These are phyloP conservation scores for Nasturtium officinale DNA, from an alignment of 345 rosid species.

Conservation along the genomic window DNA sequence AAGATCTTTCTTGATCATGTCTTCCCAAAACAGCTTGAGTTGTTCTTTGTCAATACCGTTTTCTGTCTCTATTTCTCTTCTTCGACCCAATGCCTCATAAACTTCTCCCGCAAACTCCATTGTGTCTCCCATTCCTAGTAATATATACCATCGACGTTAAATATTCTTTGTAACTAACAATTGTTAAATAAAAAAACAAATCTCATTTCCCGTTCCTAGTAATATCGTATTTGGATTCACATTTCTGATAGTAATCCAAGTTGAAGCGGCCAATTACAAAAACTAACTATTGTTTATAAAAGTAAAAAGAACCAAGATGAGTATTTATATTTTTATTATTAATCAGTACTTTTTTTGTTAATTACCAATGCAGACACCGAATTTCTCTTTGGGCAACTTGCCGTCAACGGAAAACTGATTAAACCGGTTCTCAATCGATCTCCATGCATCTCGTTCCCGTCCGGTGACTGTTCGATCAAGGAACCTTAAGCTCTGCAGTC, in stretches of 20 bases:
- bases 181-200: background rate
- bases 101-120: conserved; percentile 81
- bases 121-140: conserved; percentile 86
- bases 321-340: too few species aligned
- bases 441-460: conserved; percentile 82
- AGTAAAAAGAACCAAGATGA: too few species aligned
- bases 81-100: conserved; percentile 75
- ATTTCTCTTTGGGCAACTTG: conserved; percentile 62
- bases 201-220: background rate
- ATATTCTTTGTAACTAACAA: background rate
- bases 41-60: conserved; percentile 71
- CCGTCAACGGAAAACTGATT: conserved; percentile 63
- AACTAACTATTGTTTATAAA: too few species aligned
- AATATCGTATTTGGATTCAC: background rate
- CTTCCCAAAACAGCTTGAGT: conserved; percentile 80
- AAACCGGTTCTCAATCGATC: conserved; percentile 74
- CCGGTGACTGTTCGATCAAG: conserved; percentile 78
- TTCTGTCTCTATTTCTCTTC: conserved; percentile 52
- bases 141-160: background rate
- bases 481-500: conserved; percentile 78
- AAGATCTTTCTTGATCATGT: conserved; percentile 74
- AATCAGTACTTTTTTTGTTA: background rate
- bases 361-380: conserved; percentile 78
- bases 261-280: too few species aligned
- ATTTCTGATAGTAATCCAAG: background rate